These are phyloP conservation scores for Xylaria arbuscula DNA, from an alignment of 2,329 filamentous ascomycete species.

Conservation along the genomic window DNA sequence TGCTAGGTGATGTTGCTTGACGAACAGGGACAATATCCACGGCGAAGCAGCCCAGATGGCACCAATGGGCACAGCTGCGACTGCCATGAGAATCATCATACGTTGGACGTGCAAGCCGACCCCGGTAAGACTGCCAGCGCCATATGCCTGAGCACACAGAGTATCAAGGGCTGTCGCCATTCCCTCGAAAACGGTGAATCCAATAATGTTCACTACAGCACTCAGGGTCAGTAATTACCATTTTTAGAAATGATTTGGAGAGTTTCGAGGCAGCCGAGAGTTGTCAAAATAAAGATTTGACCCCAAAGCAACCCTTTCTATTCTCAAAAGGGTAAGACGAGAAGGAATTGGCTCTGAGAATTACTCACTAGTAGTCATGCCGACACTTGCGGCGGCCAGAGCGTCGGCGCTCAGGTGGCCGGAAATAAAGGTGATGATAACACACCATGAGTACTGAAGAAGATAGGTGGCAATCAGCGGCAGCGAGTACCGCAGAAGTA, in stretches of 20 bases:
- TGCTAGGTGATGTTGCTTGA: slow-evolving; percentile 61
- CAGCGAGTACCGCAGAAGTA: slow-evolving; percentile 54
- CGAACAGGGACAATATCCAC: slow-evolving; percentile 57
- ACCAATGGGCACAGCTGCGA: slow-evolving; percentile 60
- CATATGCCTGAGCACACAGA: slow-evolving; percentile 63
- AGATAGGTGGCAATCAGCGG: slow-evolving; percentile 65
- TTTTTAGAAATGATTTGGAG: no score
- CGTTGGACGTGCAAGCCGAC: slow-evolving; percentile 65
- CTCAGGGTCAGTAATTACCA: no score
- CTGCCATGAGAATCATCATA: slow-evolving; percentile 62
- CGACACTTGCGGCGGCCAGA: slow-evolving; percentile 63
- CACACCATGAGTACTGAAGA: slow-evolving; percentile 63
- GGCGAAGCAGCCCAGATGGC: slow-evolving; percentile 62
- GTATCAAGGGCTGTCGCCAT: slow-evolving; percentile 64
- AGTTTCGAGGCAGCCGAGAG: no score
- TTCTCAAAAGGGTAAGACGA: no score
- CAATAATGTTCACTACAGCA: slow-evolving; percentile 59
- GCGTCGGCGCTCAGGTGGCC: slow-evolving; percentile 64
- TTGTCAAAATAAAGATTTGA: no score
- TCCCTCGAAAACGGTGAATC: slow-evolving; percentile 62
- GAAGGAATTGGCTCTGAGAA: no score
- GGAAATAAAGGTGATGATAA: slow-evolving; percentile 63
- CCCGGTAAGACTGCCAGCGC: slow-evolving; percentile 58
- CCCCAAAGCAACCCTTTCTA: no score
- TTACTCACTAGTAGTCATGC: slow-evolving; percentile 57